Percentiles rank a stretch among this genome's conserved stretches.
Evolutionary conservation across 2,329 filamentous ascomycete species (phyloP).

Genomic region (Bimuria novae-zelandiae): DNA sequence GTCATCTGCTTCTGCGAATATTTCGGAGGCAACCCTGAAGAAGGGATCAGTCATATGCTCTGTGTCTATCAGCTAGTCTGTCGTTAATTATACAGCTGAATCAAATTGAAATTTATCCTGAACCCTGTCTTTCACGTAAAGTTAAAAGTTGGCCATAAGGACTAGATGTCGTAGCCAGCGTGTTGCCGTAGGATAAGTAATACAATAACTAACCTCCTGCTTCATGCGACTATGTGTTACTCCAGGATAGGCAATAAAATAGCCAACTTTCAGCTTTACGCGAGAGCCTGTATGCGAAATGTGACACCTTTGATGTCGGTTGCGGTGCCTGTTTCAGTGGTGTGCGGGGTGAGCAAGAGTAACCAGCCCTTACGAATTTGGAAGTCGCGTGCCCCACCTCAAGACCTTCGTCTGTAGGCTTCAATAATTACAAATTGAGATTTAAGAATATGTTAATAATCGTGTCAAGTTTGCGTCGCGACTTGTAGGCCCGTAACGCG

Average conservation of each 20-base stretch:
- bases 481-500: constrained; percentile 6
- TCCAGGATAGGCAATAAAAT: too few relatives aligned
- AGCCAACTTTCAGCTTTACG: too few relatives aligned
- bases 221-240: too few relatives aligned
- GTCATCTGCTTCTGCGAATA: constrained; percentile 33
- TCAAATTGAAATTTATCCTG: constrained; percentile 20
- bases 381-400: neutral
- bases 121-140: too few relatives aligned
- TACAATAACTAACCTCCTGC: too few relatives aligned
- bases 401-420: neutral
- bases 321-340: neutral
- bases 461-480: too few relatives aligned
- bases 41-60: constrained; percentile 31
- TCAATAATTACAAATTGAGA: neutral
- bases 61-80: constrained; percentile 32
- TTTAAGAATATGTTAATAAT: neutral
- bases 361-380: neutral
- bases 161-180: too few relatives aligned
- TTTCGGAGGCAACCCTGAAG: constrained; percentile 28
- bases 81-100: constrained; percentile 36
- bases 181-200: too few relatives aligned
- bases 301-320: neutral
- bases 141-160: too few relatives aligned
- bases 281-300: too few relatives aligned
- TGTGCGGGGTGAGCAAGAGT: neutral